These are phyloP conservation scores for Sclerotinia nivalis DNA, from an alignment of 2,329 filamentous ascomycete genomes.

Conservation along the genomic window DNA sequence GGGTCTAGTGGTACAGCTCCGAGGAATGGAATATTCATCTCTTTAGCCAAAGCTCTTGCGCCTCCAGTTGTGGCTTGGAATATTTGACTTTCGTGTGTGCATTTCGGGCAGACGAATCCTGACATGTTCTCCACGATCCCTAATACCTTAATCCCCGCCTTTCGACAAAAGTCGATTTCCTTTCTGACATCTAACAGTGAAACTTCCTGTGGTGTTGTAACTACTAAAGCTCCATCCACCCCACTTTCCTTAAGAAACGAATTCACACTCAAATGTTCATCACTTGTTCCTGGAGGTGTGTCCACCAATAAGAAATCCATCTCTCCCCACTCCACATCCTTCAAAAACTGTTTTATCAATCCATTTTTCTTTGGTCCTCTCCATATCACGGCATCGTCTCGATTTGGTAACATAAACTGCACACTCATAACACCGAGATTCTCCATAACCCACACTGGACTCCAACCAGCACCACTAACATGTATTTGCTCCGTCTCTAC, in stretches of 20 bases:
- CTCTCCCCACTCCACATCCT: constrained; percentile 97
- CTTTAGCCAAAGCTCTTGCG: constrained; percentile 74
- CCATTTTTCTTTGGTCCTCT: constrained; percentile 98
- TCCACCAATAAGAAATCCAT: constrained; percentile 92
- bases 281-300: constrained; percentile 90
- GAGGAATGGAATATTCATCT: constrained; percentile 85
- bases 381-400: constrained; percentile 97
- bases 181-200: constrained; percentile 89
- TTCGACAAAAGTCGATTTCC: constrained; percentile 96
- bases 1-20: constrained; percentile 91
- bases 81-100: constrained; percentile 78
- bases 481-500: constrained; percentile 94
- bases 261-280: constrained; percentile 94
- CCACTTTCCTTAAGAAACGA: constrained; percentile 86
- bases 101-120: constrained; percentile 93
- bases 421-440: constrained; percentile 96
- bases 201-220: constrained; percentile 95
- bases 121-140: constrained; percentile 98
- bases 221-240: constrained; percentile 88
- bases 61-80: constrained; percentile 92
- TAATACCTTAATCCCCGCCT: constrained; percentile 84
- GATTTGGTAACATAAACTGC: constrained; percentile 94
- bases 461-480: constrained; percentile 85
- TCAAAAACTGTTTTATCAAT: constrained; percentile 94
- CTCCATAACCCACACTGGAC: constrained; percentile 91